Evolutionary conservation across 371 early-diverging fungal genomes (phyloP), one percentile per base, ranked within the genome.

Genomic region (Mortierella sp.): DNA sequence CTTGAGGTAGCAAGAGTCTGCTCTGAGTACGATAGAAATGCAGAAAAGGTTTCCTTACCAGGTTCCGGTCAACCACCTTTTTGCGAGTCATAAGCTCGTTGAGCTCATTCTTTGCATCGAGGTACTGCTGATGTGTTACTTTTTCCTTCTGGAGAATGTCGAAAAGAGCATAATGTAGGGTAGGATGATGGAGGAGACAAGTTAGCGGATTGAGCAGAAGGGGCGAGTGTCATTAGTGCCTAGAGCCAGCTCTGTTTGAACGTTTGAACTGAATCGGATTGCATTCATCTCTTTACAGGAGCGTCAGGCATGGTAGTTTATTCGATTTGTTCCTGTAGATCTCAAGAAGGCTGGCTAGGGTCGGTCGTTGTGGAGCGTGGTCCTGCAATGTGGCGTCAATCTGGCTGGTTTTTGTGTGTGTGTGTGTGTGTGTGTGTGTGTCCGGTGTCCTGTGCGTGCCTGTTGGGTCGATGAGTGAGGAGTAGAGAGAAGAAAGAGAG

Each of bases 1-100:
- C 37, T 37, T n/a, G n/a, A n/a, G n/a, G n/a, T n/a, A n/a, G n/a
- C n/a, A n/a, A 37, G 37, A 37, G 37, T 37, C 37, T 3, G 9
- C 37, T 37, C 3, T 37, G 37, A 37, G 37, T 9, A 37, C 37
- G 9, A 37, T 3, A 37, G 37, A 5, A 37, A 37, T 5, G 3
- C 5, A 37, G 37, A 5, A 37, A 37, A 9, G 37, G 37, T 37
- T 1, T 7, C 53, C 74, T 51, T 85, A 88, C 90, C 80, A 90
- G 62, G 58, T 88, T 89, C 23, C 85, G 82, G 64, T 90, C 91
- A 15, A 89, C 89, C 60, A 87, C 83, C 53, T 87, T 88, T 65
- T 90, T 90, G 44, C 89, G 86, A 46, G 82, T 77, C 50, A 89
- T 74, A 26, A 90, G 66, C 21, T 86, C 88, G 43, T 84, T 85